Base-by-base conservation (phyloP, 139 green algal genomes). In the Volvox africanus region DNA sequence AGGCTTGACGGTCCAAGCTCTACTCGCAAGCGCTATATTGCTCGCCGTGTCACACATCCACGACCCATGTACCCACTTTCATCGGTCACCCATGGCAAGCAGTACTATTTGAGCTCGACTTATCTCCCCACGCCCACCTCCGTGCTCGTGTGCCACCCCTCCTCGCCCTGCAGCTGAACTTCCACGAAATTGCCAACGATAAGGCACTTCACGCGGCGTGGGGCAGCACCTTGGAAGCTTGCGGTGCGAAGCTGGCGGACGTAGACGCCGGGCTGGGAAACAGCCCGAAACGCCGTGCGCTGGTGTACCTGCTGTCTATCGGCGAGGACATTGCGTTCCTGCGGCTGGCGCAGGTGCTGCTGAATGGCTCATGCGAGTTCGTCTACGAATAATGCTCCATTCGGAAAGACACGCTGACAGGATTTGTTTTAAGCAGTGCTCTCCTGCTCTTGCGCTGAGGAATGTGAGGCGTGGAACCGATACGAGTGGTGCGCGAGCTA, bases 241-340 rank as follows among this genome's bases (percentile, higher is more conserved):
- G 76, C 32, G 87, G 87, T 24, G 77, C 76, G 0, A n/a, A 33
- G 37, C 87, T 86, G 61, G 3, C 22, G 12, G 13, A 1, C 1
- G 62, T 44, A 1, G 78, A 20, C 22, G 35, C 36, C 1, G 76
- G 24, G 21, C 61, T 86, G 61, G 87, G 87, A 33, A 32, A 33
- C 61, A 69, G 32, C 61, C 61, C 87, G 2, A 1, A 67, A 3
- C 75, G 76, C 28, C 87, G 87, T 28, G 61, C 87, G 76, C 76
- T 91, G 33, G 87, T 91, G 32, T 91, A 91, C 87, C 61, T 91
- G 61, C 87, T 91, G 61, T 91, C 87, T 32, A 85, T 91, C 75
- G 76, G 33, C 19, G 37, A 91, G 87, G 87, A 91, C 75, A 91
- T 91, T n/a, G 44, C 87, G 11, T 91, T 61, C 76, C 61, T 91